Evolutionary conservation across 306 rosid genomes (phyloP).

Genomic region (Castanea mollissima): DNA sequence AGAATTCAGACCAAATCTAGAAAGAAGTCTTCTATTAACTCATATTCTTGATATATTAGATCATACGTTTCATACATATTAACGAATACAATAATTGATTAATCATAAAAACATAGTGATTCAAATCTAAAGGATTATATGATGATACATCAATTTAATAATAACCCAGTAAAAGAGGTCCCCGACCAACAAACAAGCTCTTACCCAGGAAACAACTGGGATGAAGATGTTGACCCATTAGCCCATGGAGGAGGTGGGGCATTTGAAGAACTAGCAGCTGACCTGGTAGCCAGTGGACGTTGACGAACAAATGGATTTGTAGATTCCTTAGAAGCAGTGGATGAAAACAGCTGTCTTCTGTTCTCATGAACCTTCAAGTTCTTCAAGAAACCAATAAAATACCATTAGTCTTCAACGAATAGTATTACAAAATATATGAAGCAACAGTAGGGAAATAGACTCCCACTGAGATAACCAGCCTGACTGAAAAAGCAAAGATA

Average conservation of each 20-base stretch:
- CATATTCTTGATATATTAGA: background rate
- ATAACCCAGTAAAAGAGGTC: background rate
- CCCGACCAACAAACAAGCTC: conserved; percentile 23
- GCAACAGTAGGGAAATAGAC: background rate
- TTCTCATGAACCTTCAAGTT: conserved; percentile 90
- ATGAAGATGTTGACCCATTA: conserved; percentile 57
- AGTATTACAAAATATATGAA: background rate
- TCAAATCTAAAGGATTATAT: background rate
- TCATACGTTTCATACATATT: background rate
- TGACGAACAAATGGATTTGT: conserved; percentile 94
- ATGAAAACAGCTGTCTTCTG: conserved; percentile 82
- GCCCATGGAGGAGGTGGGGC: conserved; percentile 93
- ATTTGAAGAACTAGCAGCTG: conserved; percentile 69
- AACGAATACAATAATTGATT: background rate
- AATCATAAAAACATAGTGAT: background rate
- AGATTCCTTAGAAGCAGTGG: conserved; percentile 75
- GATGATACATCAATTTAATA: background rate
- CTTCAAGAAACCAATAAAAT: conserved; percentile 43
- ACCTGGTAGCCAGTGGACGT: conserved; percentile 76
- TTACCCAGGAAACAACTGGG: conserved; percentile 62
- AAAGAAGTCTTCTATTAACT: background rate
- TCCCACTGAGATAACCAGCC: background rate
- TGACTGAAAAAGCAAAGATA: conserved; percentile 1
- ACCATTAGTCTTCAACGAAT: background rate
- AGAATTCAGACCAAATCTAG: background rate